Evolutionary conservation across 352 stramenopile species (phyloP), one percentile per base, ranked within the genome.

Genomic region (Phytophthora pisi): DNA sequence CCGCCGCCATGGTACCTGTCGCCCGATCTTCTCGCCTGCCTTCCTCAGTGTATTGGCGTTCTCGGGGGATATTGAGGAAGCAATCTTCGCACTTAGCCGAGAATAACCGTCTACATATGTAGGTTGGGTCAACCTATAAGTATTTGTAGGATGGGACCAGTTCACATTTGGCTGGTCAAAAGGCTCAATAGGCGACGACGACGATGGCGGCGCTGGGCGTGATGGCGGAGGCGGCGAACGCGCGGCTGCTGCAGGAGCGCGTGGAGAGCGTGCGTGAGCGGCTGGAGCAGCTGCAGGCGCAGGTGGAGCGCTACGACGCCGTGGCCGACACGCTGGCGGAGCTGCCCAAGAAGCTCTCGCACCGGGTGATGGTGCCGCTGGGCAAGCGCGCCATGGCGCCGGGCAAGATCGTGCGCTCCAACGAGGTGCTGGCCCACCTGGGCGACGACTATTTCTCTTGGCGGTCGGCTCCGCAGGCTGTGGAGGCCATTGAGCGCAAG

Each of bases 301-400:
- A 84, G 46, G 74, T 91, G 30, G 73, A 82, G 30, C 73, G 86
- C 65, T 88, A 82, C 49, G 66, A 85, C 16, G 66, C 79, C 40
- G 76, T 96, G 8, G 66, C 75, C 1, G 61, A 72, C 6, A 86
- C 79, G 40, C 74, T 96, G 30, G 30, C 75, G 1, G 86, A 94
- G 57, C 63, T 96, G 52, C 88, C 88, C 7, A 86, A 88, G 62
- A 92, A 91, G 72, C 74, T 96, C n/a, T 74, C 72, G 38, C 88
- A 94, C 65, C 66, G 76, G 10, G 82, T 96, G 9, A 96, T 96
- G 88, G 88, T 92, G 24, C 88, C 88, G 34, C 70, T 96, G 18
- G 88, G 88, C 24, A 94, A 94, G 70, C 84, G 87, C 31, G 85
- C 86, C 1, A 94, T 95, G 82, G 83, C 91, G 50, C 85, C 87